These are phyloP conservation scores for Rhododendron simsii DNA, from an alignment of 148 eudicot genomes.

Conservation along the genomic window DNA sequence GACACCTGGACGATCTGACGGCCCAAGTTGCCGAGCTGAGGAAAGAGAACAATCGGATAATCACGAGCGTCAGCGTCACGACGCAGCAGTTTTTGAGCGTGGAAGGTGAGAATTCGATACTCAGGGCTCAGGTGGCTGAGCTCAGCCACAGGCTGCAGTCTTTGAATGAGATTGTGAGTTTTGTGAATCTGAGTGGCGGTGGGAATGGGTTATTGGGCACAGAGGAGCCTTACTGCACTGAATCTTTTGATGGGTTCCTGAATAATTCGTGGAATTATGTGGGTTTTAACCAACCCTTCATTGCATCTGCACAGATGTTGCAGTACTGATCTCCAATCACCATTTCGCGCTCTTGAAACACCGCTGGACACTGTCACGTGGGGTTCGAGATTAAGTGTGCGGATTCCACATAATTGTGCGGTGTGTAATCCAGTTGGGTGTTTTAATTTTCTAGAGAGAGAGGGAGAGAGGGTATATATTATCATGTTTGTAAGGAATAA, in stretches of 20 bases:
- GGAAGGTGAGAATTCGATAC: not conserved
- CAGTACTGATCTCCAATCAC: slow-evolving; percentile 22
- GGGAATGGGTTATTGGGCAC: not conserved
- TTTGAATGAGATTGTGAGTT: not conserved
- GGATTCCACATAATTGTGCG: too few species aligned
- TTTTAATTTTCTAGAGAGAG: not conserved
- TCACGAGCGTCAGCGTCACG: not conserved
- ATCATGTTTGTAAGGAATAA: not conserved
- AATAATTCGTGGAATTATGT: not conserved
- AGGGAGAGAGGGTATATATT: not conserved
- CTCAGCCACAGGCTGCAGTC: not conserved
- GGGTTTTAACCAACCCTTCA: not conserved
- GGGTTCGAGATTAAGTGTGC: not conserved
- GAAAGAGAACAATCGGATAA: not conserved
- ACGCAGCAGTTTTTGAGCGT: not conserved
- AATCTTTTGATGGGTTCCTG: not conserved
- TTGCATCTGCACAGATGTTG: slow-evolving; percentile 22
- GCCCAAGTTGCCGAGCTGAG: slow-evolving; percentile 4
- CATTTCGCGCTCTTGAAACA: too few species aligned
- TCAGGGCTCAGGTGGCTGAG: slow-evolving; percentile 1
- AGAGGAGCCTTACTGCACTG: not conserved
- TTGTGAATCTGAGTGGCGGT: not conserved
- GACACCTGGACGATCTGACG: slow-evolving; percentile 25
- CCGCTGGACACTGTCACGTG: not conserved
- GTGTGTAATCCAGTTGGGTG: not conserved